Evolutionary conservation across 768 basidiomycete species (phyloP).

Genomic region (Kwoniella sp.): DNA sequence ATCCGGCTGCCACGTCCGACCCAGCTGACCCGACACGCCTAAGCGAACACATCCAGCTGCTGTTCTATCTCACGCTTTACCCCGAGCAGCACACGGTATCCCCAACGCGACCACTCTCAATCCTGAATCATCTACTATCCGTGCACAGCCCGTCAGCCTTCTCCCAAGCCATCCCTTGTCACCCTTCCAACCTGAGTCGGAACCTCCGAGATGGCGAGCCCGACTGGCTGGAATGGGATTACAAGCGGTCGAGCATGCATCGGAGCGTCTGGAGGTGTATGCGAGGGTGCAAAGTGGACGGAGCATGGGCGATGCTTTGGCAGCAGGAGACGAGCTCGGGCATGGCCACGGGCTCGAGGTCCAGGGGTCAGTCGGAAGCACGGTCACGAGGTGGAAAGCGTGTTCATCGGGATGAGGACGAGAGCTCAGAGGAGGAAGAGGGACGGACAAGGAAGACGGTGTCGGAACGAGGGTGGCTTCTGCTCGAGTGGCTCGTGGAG

Average conservation of each 20-base stretch:
- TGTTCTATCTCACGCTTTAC: conserved; percentile 20
- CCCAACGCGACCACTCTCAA: background rate
- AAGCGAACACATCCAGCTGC: conserved; percentile 30
- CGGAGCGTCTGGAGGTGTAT: conserved; percentile 4
- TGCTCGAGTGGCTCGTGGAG: conserved; percentile 23
- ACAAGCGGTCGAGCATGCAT: conserved; percentile 2
- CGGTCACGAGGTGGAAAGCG: too few relatives aligned
- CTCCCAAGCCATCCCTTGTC: conserved; percentile 10
- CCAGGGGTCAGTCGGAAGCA: too few relatives aligned
- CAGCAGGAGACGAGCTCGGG: conserved; percentile 5
- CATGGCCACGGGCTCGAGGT: too few relatives aligned
- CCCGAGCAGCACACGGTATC: conserved; percentile 8
- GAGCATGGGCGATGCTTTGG: conserved; percentile 23
- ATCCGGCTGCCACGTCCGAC: background rate
- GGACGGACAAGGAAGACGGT: conserved; percentile 9
- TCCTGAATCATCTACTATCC: conserved; percentile 7
- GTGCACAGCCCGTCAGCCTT: conserved; percentile 11
- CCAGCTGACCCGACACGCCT: background rate
- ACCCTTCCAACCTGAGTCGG: background rate
- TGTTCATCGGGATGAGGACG: too few relatives aligned
- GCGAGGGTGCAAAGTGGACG: conserved; percentile 7
- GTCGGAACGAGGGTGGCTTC: conserved; percentile 16
- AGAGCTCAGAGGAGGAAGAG: conserved; percentile 16
- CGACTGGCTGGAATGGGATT: conserved; percentile 10
- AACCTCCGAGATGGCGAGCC: background rate